Evolutionary conservation across 2,329 filamentous ascomycete genomes (phyloP), one percentile per base, ranked within the genome.

Genomic region (Xylariaceae sp.): DNA sequence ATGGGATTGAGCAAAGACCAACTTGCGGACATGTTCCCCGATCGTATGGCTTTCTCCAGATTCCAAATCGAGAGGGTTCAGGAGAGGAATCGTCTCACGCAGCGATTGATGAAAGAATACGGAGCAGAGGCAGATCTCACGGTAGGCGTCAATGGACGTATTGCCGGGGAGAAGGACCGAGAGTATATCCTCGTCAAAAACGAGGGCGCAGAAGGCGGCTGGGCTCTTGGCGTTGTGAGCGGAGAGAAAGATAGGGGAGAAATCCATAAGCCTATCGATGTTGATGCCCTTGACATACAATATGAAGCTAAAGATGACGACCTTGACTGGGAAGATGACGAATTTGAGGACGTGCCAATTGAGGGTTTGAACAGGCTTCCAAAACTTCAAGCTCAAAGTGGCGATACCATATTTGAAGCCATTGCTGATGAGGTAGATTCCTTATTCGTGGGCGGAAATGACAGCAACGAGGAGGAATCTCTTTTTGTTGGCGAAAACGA

Each of bases 1-100:
- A 96, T 99, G 93, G 94, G 94, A 0, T 84, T 96, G 68, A 96
- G 90, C 58, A 97, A 97, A 74, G 93, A 99, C 65, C 94, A 99
- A 74, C 76, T 99, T 11, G 92, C 97, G 66, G 84, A 82, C 51
- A 99, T 99, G 94, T 99, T 99, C 72, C 93, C 94, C 0, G 89
- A 99, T 72, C 86, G 94, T 30, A 97, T 99, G 92, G 94, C 88
- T 0, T 99, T 99, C 71, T 97, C 92, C 1, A 88, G 82, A 62
- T 99, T 99, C 70, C 94, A 99, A 74, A 96, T 99, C 59, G 94
- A 97, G 71, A 82, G 94, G 59, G 95, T 97, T 9, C 85, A 83
- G 66, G 93, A 99, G 75, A 82, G 95, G 53, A 99, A 99, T 69
- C 89, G 96, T 63, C 81, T 99, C 35, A 99, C 95, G 0, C 94